phyloP scores from a whole-genome alignment of 805 yeast genomes.

The Candida fluviatilis region DNA sequence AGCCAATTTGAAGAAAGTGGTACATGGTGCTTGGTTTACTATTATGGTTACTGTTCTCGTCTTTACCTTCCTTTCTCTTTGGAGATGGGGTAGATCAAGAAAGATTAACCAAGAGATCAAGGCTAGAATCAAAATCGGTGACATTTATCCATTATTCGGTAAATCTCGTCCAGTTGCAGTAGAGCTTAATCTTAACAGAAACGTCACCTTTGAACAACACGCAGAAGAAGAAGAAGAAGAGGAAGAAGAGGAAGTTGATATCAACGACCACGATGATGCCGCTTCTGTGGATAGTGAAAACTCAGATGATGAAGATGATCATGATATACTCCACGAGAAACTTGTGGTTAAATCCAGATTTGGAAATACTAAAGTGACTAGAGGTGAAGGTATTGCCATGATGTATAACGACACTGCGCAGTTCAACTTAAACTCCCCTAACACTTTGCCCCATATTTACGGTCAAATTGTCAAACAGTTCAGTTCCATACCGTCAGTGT shows the following conservation, averaged over 20 bases:
- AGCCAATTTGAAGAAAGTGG: slow-evolving; percentile 48
- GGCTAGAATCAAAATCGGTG: slow-evolving; percentile 28
- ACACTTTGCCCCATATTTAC: slow-evolving; percentile 43
- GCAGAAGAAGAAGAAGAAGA: not conserved
- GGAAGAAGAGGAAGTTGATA: slow-evolving; percentile 1
- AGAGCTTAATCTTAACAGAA: slow-evolving; percentile 5
- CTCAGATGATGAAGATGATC: not conserved
- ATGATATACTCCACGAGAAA: not conserved
- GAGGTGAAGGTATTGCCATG: slow-evolving; percentile 36
- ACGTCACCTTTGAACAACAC: not conserved
- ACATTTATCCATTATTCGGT: slow-evolving; percentile 24
- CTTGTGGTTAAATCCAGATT: slow-evolving; percentile 14
- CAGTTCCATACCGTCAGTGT: slow-evolving; percentile 39
- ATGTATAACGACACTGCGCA: slow-evolving; percentile 37
- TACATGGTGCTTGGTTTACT: slow-evolving; percentile 64
- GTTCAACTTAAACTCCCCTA: slow-evolving; percentile 36
- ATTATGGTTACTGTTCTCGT: slow-evolving; percentile 40
- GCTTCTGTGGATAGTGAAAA: not conserved
- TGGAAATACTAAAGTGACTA: slow-evolving; percentile 15
- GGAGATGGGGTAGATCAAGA: slow-evolving; percentile 47
- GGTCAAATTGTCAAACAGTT: slow-evolving; percentile 35
- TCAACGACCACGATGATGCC: not conserved
- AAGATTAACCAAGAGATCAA: slow-evolving; percentile 36
- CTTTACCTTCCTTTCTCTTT: slow-evolving; percentile 34
- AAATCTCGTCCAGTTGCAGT: slow-evolving; percentile 2